Percentiles rank a stretch among this genome's conserved stretches.
Evolutionary conservation across 2,329 filamentous ascomycete species (phyloP).

Genomic region (Fusarium sp.): DNA sequence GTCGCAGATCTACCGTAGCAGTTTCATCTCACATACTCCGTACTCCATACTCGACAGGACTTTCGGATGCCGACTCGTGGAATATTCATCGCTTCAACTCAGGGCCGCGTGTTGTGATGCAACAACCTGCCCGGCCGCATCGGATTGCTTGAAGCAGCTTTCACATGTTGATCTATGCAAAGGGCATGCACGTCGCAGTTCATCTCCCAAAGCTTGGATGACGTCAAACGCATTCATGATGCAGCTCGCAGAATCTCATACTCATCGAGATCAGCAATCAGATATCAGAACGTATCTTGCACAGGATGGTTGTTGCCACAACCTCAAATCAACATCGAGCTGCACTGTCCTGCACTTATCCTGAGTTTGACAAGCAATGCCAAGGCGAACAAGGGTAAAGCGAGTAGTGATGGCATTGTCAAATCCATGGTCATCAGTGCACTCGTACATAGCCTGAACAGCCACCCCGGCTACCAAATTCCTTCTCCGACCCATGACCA

Average conservation of each 20-base stretch:
- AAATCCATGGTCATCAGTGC: neutral
- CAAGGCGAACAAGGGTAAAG: neutral
- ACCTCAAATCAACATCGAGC: neutral
- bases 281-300: neutral
- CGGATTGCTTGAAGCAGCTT: constrained; percentile 21
- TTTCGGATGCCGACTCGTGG: constrained; percentile 25
- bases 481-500: neutral
- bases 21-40: neutral
- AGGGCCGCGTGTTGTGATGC: neutral
- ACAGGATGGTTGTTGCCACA: neutral
- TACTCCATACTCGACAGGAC: neutral
- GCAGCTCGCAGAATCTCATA: constrained; percentile 24
- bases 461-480: neutral
- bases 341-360: neutral
- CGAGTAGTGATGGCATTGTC: constrained; percentile 1
- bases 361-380: neutral
- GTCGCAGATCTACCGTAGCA: neutral
- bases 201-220: constrained; percentile 6
- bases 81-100: constrained; percentile 10
- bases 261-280: neutral
- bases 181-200: neutral
- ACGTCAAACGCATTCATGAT: constrained; percentile 23
- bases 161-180: constrained; percentile 17
- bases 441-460: neutral
- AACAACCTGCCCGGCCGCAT: constrained; percentile 8